Percentiles rank a stretch among this genome's conserved stretches.
These are phyloP conservation scores for Candida mattraensis DNA, from an alignment of 805 yeast genomes.

Conservation along the genomic window DNA sequence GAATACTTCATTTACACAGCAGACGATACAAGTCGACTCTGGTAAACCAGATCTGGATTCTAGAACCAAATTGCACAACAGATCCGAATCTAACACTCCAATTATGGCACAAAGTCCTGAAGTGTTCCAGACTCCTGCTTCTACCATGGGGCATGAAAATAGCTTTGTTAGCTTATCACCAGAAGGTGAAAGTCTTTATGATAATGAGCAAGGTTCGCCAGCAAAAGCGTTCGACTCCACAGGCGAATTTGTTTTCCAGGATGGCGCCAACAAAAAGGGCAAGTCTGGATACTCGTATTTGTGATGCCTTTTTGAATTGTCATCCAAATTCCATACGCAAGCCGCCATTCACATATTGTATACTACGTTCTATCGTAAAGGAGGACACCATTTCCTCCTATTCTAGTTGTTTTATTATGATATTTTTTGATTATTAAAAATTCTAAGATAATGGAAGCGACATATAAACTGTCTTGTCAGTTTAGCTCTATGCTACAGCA, in stretches of 20 bases:
- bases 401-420: neutral
- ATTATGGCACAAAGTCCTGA: constrained; percentile 11
- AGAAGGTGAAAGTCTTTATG: constrained; percentile 12
- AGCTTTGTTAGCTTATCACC: constrained; percentile 11
- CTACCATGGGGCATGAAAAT: constrained; percentile 10
- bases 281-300: constrained; percentile 10
- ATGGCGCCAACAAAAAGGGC: neutral
- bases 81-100: constrained; percentile 24
- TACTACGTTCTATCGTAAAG: no score
- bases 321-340: neutral
- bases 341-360: constrained; percentile 1
- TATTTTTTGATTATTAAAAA: neutral
- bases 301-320: constrained; percentile 3
- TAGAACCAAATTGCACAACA: constrained; percentile 10
- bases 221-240: constrained; percentile 16
- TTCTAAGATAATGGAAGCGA: constrained; percentile 1
- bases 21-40: neutral
- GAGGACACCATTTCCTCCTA: no score
- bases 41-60: constrained; percentile 5
- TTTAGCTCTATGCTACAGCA: no score
- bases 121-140: constrained; percentile 7
- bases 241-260: constrained; percentile 5
- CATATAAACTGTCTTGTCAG: neutral
- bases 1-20: neutral
- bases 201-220: constrained; percentile 9